A percentile compares a stretch with the other conserved stretches of the same genome.
These are phyloP conservation scores for Entomophthora muscae DNA, from an alignment of 371 early-diverging fungal species.

Conservation along the genomic window DNA sequence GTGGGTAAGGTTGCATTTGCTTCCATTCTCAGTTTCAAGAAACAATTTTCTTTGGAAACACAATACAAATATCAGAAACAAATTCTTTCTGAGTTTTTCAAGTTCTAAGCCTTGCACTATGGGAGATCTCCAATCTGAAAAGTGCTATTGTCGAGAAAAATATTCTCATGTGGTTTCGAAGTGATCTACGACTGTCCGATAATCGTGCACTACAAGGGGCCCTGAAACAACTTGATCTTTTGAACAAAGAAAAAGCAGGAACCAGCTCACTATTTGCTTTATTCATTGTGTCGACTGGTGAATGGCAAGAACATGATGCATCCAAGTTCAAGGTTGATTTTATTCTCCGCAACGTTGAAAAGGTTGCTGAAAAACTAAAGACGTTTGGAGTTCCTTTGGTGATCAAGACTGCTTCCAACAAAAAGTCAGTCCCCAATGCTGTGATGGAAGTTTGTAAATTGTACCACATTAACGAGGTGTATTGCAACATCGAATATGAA, in stretches of 20 bases:
- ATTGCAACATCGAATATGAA: constrained; percentile 27
- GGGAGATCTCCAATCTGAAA: no score
- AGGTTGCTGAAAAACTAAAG: constrained; percentile 17
- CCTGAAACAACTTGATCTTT: constrained; percentile 6
- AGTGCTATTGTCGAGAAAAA: no score
- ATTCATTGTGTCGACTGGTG: constrained; percentile 26
- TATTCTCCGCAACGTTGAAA: constrained; percentile 21
- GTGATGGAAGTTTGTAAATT: constrained; percentile 10
- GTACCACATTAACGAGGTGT: constrained; percentile 14
- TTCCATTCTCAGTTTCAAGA: no score
- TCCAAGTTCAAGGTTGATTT: constrained; percentile 32
- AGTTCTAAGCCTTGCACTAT: no score
- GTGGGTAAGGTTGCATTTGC: no score
- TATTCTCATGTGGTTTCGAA: constrained; percentile 26
- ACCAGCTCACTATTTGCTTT: constrained; percentile 14
- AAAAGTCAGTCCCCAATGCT: constrained; percentile 12
- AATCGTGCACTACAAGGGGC: constrained; percentile 22
- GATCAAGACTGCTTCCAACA: constrained; percentile 13
- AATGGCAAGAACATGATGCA: constrained; percentile 30
- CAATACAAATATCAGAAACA: no score
- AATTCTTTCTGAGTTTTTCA: no score
- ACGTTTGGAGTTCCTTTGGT: constrained; percentile 26
- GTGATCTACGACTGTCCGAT: constrained; percentile 23
- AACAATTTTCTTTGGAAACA: no score
- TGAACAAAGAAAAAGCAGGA: background rate